phyloP scores from a whole-genome alignment of 2,329 filamentous ascomycete genomes.

The Alternaria triticina region DNA sequence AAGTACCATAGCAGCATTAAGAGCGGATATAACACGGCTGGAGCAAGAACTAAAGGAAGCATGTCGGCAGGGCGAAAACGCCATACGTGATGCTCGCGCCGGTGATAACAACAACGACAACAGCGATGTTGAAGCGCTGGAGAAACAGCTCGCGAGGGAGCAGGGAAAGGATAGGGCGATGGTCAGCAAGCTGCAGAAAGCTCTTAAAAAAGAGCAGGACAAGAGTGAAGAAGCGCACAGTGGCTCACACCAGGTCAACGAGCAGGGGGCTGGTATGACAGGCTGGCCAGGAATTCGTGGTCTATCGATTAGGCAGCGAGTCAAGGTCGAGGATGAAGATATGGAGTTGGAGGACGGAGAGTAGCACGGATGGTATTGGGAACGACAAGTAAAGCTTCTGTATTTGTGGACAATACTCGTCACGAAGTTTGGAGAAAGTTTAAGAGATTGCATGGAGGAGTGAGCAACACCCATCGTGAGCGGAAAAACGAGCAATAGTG shows the following conservation, averaged over 20 bases:
- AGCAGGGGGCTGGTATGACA: background rate
- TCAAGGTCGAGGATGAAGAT: background rate
- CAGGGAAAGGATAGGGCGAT: background rate
- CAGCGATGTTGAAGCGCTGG: background rate
- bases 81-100: background rate
- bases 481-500: background rate
- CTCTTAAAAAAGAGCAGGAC: background rate
- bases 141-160: background rate
- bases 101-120: background rate
- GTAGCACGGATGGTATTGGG: background rate
- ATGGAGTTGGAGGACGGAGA: background rate
- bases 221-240: background rate
- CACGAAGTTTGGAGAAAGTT: background rate
- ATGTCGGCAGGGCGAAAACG: background rate
- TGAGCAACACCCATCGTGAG: background rate
- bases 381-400: background rate
- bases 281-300: background rate
- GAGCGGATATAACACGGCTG: background rate
- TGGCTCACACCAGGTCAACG: background rate
- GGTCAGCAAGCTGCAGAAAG: background rate
- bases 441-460: too few species aligned
- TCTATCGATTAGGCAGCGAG: background rate
- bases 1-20: background rate
- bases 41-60: too few species aligned
- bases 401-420: too few species aligned